Evolutionary conservation across 371 early-diverging fungal genomes (phyloP), one percentile per base, ranked within the genome.

Genomic region (Mucor velutinosus): DNA sequence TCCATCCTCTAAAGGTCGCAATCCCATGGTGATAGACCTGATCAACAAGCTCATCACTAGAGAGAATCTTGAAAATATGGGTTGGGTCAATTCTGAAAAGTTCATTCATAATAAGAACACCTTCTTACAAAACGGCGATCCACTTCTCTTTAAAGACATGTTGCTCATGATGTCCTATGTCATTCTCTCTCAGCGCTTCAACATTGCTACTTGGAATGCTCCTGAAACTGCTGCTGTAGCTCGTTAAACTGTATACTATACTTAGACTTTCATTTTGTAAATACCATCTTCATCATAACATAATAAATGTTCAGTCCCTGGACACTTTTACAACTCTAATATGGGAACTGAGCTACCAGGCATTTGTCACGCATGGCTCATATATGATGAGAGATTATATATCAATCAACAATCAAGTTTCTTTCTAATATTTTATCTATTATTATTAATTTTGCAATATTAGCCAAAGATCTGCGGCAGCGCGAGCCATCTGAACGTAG

Each of bases 151-250:
- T 15, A 65, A 55, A 19, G 66, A 73, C 30, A 41, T 73, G 5
- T 37, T 73, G 37, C 14, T 61, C 12, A 21, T 73, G 19, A 65
- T 66, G 66, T 73, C 73, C 12, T 65, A 56, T 47, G 62, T 69
- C 21, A 27, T 66, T 27, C 41, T 73, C 33, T 25, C 62, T 53
- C 35, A 73, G 0, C 65, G 66, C 14, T 73, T 73, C 53, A 25
- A 63, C 30, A 56, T 73, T 59, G 62, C 70, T 25, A 60, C 62
- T 43, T 60, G 33, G 21, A 19, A 17, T 49, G 27, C 27, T 0
- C 15, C 53, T 15, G 27, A 53, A 27, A 5, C 23, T 14, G 27
- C 11, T 27, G 53, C 15, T 53, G 53, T 27, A 27, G 53, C 25
- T 15, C 53, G 53, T 53, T 53, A 27, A 53, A 27, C 2, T 4